Evolutionary conservation across 2,329 filamentous ascomycete genomes (phyloP), one percentile per base, ranked within the genome.

Genomic region (Stagonosporopsis cucurbitacearum): DNA sequence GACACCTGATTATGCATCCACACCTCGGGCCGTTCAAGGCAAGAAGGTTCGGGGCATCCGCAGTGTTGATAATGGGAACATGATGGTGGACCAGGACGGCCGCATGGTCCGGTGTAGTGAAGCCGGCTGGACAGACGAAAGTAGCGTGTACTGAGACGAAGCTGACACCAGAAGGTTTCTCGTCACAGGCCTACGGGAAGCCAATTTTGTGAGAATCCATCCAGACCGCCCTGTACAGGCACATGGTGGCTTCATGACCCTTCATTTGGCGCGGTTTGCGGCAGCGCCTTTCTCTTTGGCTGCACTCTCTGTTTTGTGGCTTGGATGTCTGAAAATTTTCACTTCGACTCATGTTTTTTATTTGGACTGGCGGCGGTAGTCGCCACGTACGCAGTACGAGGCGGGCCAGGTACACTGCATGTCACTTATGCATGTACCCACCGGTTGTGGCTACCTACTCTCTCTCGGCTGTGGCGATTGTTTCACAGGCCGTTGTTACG

Each of bases 91-190:
- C 47, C 77, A 77, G 46, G 74, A 75, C 25, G 78, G 79, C 35
- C 74, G 79, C 19, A 67, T 75, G 58, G 71, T 81, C 32, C 75
- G 78, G 40, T 81, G 80, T 52, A 83, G 81, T 51, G 82, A 84
- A 50, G 78, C 74, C 33, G 81, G 78, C 46, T 84, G 82, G 82
- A 82, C 81, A 5, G 81, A 84, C 60, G 81, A 84, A 32, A 67
- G 69, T 48, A 73, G 75, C 57, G 63, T 57, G 23, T 74, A 71
- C 59, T 74, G 65, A 73, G 53, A 22, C 25, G 26, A 13, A 19
- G 26, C 28, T 20, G 15, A 45, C 32, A 20, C n/a, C 15, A 11
- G 26, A 25, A 22, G 11, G 28, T 13, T 12, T 11, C 8, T 28
- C 39, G 20, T 28, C n/a, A 26, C 20, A 53, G 28, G 23, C 26